These are phyloP conservation scores for Ogataea methanolica DNA, from an alignment of 805 yeast genomes.

Conservation along the genomic window DNA sequence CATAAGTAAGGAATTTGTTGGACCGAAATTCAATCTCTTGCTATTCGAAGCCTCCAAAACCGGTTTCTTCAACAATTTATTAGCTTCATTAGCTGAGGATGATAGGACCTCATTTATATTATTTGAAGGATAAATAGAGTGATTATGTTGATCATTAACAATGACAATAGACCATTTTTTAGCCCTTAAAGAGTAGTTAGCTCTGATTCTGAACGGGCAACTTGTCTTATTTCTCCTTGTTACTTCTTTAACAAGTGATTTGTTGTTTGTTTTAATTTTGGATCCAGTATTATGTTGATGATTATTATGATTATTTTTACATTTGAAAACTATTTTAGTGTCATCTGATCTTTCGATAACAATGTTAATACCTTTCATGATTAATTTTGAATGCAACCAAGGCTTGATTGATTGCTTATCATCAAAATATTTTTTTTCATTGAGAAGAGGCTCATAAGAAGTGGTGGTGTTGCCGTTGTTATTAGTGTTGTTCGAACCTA, in stretches of 20 bases:
- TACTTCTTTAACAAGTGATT: slow-evolving; percentile 10
- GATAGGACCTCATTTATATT: background rate
- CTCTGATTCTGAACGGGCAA: slow-evolving; percentile 65
- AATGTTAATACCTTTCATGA: slow-evolving; percentile 46
- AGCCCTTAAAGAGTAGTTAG: slow-evolving; percentile 50
- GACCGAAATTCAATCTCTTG: slow-evolving; percentile 17
- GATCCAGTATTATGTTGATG: slow-evolving; percentile 4
- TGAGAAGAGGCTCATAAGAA: slow-evolving; percentile 2
- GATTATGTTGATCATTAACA: slow-evolving; percentile 58
- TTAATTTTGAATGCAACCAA: slow-evolving; percentile 49
- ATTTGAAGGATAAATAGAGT: slow-evolving; percentile 32
- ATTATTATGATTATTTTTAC: slow-evolving; percentile 38
- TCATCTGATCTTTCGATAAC: slow-evolving; percentile 62
- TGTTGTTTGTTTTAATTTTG: slow-evolving; percentile 5
- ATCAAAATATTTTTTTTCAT: slow-evolving; percentile 28
- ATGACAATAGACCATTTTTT: slow-evolving; percentile 57
- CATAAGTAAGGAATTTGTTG: slow-evolving; percentile 19
- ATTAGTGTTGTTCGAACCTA: too few relatives aligned
- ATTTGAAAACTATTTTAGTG: slow-evolving; percentile 56
- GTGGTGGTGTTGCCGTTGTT: slow-evolving; percentile 1
- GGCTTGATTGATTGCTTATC: slow-evolving; percentile 53
- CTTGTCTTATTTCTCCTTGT: slow-evolving; percentile 24
- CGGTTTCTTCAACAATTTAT: background rate
- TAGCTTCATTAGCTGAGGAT: background rate
- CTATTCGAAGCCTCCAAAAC: background rate